Evolutionary conservation across 2,329 filamentous ascomycete species (phyloP).

Genomic region (Cytospora piceicola): DNA sequence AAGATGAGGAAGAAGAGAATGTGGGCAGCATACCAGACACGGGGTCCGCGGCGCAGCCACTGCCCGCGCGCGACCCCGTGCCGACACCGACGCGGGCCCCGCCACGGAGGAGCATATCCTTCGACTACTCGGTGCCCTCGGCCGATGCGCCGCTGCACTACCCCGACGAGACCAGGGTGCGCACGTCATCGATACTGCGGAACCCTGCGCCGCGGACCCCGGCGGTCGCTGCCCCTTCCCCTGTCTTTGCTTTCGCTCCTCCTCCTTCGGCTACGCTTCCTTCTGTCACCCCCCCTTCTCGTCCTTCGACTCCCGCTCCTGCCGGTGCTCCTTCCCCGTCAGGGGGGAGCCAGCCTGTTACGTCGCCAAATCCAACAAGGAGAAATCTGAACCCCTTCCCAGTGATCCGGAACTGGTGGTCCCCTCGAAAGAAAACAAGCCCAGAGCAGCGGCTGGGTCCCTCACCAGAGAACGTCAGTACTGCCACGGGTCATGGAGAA

Average conservation of each 20-base stretch:
- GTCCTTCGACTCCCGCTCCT: not conserved
- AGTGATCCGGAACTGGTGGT: not conserved
- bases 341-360: not conserved
- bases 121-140: not conserved
- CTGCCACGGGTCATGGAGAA: not conserved
- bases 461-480: not conserved
- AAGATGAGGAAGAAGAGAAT: not conserved
- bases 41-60: not conserved
- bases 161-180: not conserved
- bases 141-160: not conserved
- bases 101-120: not conserved
- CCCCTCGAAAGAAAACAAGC: not conserved
- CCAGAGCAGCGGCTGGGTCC: not conserved
- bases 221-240: not conserved
- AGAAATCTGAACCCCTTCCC: not conserved
- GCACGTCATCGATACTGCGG: not conserved
- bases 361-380: not conserved
- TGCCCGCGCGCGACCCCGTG: not conserved
- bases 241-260: too few relatives aligned
- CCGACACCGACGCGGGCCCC: not conserved
- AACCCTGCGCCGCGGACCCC: not conserved
- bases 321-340: not conserved
- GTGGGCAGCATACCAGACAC: constrained; percentile 1
- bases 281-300: too few relatives aligned
- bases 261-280: not conserved